Conservation (phyloP, 306 rosid species). For the Argentina anserina region DNA sequence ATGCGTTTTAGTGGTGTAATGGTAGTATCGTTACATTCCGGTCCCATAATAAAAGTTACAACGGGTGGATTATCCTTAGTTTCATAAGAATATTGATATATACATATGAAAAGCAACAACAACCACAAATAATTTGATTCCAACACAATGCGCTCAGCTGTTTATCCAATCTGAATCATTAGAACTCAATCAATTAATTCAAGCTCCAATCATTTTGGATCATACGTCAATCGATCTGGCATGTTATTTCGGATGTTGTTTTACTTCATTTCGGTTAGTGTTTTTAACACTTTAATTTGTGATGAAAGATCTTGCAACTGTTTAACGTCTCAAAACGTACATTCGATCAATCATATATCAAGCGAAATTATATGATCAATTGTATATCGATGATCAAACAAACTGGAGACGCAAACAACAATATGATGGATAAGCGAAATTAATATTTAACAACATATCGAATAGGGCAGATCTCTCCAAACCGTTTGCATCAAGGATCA, state of each 20-base stretch:
- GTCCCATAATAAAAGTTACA: too few species aligned
- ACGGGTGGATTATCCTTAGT: too few species aligned
- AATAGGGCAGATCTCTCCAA: conserved; percentile 18
- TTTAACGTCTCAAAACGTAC: too few species aligned
- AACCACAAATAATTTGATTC: conserved; percentile 17
- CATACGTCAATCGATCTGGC: not conserved
- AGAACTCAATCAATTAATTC: not conserved
- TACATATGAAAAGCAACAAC: conserved; percentile 12
- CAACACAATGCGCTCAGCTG: conserved; percentile 11
- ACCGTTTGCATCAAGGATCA: conserved; percentile 33
- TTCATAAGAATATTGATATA: not conserved
- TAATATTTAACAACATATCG: conserved; percentile 31
- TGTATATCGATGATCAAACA: not conserved
- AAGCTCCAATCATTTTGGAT: not conserved
- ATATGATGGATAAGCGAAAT: conserved; percentile 5
- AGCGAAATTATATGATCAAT: not conserved
- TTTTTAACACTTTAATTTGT: too few species aligned
- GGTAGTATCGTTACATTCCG: not conserved
- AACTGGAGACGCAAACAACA: not conserved
- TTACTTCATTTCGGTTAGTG: too few species aligned
- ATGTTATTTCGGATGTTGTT: too few species aligned
- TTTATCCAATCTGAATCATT: not conserved
- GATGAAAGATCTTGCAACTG: too few species aligned
- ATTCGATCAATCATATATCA: too few species aligned
- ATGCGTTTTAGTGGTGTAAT: not conserved